Evolutionary conservation across 371 early-diverging fungal genomes (phyloP).

Genomic region (Saksenaea vasiformis): DNA sequence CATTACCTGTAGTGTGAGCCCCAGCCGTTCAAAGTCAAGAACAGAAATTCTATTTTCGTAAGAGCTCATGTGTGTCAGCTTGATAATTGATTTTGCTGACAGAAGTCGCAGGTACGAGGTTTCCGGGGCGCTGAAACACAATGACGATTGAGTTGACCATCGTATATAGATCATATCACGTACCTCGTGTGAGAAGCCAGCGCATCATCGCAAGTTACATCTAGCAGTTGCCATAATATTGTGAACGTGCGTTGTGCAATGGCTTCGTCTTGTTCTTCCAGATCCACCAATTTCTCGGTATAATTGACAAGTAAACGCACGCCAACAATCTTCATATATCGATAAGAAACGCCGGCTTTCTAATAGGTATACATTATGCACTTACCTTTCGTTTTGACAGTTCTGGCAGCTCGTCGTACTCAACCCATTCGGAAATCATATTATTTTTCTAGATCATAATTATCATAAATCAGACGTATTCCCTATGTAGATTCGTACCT

Average conservation of each 20-base stretch:
- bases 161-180: too few relatives aligned
- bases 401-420: slow-evolving; percentile 30
- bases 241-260: slow-evolving; percentile 20
- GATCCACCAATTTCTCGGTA: slow-evolving; percentile 16
- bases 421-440: slow-evolving; percentile 31
- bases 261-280: slow-evolving; percentile 13
- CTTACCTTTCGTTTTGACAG: slow-evolving; percentile 34
- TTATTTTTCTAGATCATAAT: slow-evolving; percentile 1
- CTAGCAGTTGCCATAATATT: slow-evolving; percentile 31
- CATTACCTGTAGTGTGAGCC: slow-evolving; percentile 60
- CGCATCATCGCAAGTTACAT: slow-evolving; percentile 30
- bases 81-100: slow-evolving; percentile 69
- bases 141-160: not conserved
- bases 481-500: slow-evolving; percentile 17
- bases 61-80: slow-evolving; percentile 55
- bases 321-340: slow-evolving; percentile 21
- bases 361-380: not conserved
- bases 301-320: slow-evolving; percentile 37
- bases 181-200: slow-evolving; percentile 24
- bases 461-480: not conserved
- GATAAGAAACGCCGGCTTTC: too few relatives aligned
- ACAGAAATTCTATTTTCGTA: slow-evolving; percentile 59
- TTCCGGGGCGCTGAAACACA: slow-evolving; percentile 35
- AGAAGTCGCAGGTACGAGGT: slow-evolving; percentile 57
- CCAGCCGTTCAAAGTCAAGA: slow-evolving; percentile 58